These are phyloP conservation scores for Cicer arietinum DNA, from an alignment of 306 rosid species.

Conservation along the genomic window DNA sequence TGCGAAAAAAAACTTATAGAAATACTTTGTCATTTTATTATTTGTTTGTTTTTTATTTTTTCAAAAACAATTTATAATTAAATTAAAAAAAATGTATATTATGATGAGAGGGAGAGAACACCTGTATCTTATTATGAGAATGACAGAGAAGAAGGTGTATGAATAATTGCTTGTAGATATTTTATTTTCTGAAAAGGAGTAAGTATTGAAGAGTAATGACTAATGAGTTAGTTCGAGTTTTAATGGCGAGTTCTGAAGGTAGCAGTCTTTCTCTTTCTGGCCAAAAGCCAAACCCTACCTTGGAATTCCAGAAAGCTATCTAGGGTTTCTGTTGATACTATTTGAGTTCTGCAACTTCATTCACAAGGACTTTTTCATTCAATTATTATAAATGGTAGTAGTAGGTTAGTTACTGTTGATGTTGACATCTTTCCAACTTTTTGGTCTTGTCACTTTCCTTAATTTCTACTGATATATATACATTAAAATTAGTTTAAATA, in stretches of 20 bases:
- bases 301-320: constrained; percentile 40
- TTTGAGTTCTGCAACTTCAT: constrained; percentile 50
- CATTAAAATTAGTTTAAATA: too few relatives aligned
- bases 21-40: too few relatives aligned
- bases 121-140: constrained; percentile 1
- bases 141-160: constrained; percentile 4
- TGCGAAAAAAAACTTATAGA: too few relatives aligned
- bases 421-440: constrained; percentile 60
- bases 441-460: constrained; percentile 49
- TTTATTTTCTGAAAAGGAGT: constrained; percentile 10
- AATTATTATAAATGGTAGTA: constrained; percentile 31
- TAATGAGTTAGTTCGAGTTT: constrained; percentile 45
- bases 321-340: constrained; percentile 51
- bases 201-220: constrained; percentile 35
- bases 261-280: constrained; percentile 49
- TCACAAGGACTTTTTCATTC: constrained; percentile 53
- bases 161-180: constrained; percentile 34
- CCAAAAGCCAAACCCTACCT: constrained; percentile 47
- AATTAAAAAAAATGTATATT: too few relatives aligned
- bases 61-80: too few relatives aligned
- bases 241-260: constrained; percentile 42
- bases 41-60: too few relatives aligned
- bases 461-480: neutral
- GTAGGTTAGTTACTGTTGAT: constrained; percentile 55
- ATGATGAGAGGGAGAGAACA: neutral